Base-by-base conservation (phyloP, 306 rosid genomes). In the Ziziphus jujuba region DNA sequence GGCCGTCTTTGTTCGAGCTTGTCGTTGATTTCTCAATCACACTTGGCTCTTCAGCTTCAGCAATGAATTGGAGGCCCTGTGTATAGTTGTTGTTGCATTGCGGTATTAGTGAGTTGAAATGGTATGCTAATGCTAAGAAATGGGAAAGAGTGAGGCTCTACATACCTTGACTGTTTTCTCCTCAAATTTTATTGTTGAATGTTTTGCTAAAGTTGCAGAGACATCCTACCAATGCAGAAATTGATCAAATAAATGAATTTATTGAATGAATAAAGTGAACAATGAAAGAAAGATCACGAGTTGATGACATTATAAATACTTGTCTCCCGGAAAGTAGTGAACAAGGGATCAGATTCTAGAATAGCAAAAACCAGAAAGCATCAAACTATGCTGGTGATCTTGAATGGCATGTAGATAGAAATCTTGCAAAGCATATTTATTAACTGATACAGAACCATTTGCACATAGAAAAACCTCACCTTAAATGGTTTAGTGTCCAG, bases 11-110 rank as follows among this genome's bases (percentile, higher is more conserved):
- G 44, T 34, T 67, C 1, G 57, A 3, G 52, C 43, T 70, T 60
- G 44, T 22, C 5, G 6, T 55, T 50, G 67, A 44, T 34, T 59
- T 75, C 67, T 69, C 57, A 5, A 22, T 47, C 17, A 51, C 13
- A 56, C 9, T 57, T 6, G 59, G 48, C 28, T 78, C 86, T 35
- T 70, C 59, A 33, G 66, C 58, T 59, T 84, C 84, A 7, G 86
- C 68, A 36, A 84, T 28, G 75, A 81, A 84, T 59, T 75, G 84
- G 20, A 84, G 86, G 34, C 89, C 89, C 89, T 84, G 84, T 84
- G 79, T 22, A 54, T 31, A 10, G 15, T 25, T 38, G 44, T 56
- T 6, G 33, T 62, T 1, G 12, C 6, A 20, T 10, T 28, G 49
- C 14, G 58, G 62, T 61, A 67, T 48, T 13, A n/a, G 43, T 11